Conservation (phyloP, 139 green algal genomes). For the Chlamydomonas applanata region DNA sequence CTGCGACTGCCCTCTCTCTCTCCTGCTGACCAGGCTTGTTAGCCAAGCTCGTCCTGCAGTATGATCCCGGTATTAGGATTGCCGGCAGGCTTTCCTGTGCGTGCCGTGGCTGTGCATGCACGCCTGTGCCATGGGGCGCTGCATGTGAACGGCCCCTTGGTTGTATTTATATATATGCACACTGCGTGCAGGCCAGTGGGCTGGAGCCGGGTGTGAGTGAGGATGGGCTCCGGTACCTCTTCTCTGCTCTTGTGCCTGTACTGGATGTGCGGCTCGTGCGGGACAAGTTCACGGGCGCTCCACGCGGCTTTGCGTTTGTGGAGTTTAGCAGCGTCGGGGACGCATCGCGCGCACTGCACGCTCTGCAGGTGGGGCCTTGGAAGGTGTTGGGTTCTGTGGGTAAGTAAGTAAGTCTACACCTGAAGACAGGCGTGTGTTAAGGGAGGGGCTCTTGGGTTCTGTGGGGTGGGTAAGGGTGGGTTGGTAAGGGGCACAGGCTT, state of each 20-base stretch:
- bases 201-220: conserved; percentile 39
- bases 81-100: too few species aligned
- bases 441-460: conserved; percentile 4
- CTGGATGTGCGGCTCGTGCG: conserved; percentile 67
- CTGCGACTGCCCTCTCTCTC: too few species aligned
- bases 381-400: not conserved
- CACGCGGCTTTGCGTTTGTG: conserved; percentile 61
- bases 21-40: too few species aligned
- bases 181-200: not conserved
- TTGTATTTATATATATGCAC: not conserved
- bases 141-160: too few species aligned
- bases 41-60: too few species aligned
- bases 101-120: too few species aligned
- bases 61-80: too few species aligned
- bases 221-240: conserved; percentile 52
- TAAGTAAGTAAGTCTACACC: too few species aligned
- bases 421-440: too few species aligned
- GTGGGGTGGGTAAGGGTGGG: not conserved
- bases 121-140: too few species aligned
- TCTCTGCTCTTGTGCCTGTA: conserved; percentile 44
- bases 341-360: conserved; percentile 30
- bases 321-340: conserved; percentile 51
- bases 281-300: conserved; percentile 66
- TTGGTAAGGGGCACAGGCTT: not conserved
- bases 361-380: conserved; percentile 31